Conservation (phyloP, 2,329 filamentous ascomycete species). For the Penicillium olsonii region DNA sequence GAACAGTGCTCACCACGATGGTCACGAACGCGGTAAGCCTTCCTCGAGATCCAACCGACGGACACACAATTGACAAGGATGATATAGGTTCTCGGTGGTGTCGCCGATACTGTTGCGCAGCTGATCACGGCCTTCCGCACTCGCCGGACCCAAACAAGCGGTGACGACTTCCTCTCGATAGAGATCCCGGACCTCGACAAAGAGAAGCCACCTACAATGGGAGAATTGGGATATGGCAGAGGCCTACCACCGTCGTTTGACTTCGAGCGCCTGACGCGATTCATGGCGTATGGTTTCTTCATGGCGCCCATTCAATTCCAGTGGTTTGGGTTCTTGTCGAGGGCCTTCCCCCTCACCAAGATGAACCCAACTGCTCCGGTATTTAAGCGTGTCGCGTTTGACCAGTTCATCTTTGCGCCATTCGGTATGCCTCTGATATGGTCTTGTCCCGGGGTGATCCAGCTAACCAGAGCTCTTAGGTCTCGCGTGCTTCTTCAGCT, state of each 20-base stretch:
- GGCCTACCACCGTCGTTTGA: conserved; percentile 80
- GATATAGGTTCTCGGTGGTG: conserved; percentile 74
- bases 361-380: conserved; percentile 72
- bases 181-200: conserved; percentile 86
- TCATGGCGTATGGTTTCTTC: conserved; percentile 95
- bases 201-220: conserved; percentile 68
- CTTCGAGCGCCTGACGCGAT: conserved; percentile 89
- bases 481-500: conserved; percentile 86
- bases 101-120: conserved; percentile 95
- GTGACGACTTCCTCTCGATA: conserved; percentile 74
- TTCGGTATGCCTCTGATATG: conserved; percentile 59
- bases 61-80: conserved; percentile 13
- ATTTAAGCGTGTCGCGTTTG: conserved; percentile 85
- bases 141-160: conserved; percentile 62
- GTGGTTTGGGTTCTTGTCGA: conserved; percentile 87
- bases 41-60: background rate
- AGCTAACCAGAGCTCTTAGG: conserved; percentile 45
- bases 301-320: conserved; percentile 95
- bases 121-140: conserved; percentile 74
- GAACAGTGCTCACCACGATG: conserved; percentile 91
- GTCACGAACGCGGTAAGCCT: conserved; percentile 83
- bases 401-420: conserved; percentile 92
- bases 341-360: conserved; percentile 82
- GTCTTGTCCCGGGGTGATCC: background rate
- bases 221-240: conserved; percentile 66